Conservation (phyloP, 345 rosid species). For the Jatropha curcas region DNA sequence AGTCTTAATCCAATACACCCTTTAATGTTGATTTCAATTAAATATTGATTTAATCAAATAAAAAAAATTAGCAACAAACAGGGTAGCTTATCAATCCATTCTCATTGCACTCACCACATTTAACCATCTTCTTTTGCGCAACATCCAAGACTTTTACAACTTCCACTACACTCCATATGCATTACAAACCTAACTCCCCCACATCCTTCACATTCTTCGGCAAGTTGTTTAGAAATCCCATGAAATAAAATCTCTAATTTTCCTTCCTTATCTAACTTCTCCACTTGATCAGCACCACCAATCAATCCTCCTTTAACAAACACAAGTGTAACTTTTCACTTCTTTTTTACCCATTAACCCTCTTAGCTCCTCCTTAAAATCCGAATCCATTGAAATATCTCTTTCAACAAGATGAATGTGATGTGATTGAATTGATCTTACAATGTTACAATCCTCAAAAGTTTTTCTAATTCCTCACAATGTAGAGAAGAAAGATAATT, state of each 20-base stretch:
- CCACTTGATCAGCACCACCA: conserved; percentile 76
- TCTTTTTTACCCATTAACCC: conserved; percentile 53
- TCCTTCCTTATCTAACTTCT: conserved; percentile 84
- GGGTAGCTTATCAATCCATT: conserved; percentile 88
- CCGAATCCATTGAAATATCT: conserved; percentile 93
- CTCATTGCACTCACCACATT: conserved; percentile 87
- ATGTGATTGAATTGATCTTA: conserved; percentile 63
- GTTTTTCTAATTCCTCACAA: conserved; percentile 89
- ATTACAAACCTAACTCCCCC: conserved; percentile 80
- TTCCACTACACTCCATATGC: conserved; percentile 81
- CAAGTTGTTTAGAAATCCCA: conserved; percentile 48
- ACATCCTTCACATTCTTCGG: conserved; percentile 59
- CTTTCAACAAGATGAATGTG: conserved; percentile 59
- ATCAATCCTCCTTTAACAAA: conserved; percentile 83
- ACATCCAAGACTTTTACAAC: conserved; percentile 71
- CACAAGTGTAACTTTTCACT: conserved; percentile 67
- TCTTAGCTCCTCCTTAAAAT: conserved; percentile 83
- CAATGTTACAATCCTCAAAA: conserved; percentile 80
- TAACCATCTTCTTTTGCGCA: conserved; percentile 49
- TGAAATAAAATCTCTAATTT: conserved; percentile 56
- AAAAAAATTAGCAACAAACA: conserved; percentile 59
- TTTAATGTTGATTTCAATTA: no score
- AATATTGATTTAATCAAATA: no score
- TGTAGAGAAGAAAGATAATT: conserved; percentile 62
- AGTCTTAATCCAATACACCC: no score